phyloP scores from a whole-genome alignment of 495 filamentous ascomycete genomes.

The Daldinia childiae region DNA sequence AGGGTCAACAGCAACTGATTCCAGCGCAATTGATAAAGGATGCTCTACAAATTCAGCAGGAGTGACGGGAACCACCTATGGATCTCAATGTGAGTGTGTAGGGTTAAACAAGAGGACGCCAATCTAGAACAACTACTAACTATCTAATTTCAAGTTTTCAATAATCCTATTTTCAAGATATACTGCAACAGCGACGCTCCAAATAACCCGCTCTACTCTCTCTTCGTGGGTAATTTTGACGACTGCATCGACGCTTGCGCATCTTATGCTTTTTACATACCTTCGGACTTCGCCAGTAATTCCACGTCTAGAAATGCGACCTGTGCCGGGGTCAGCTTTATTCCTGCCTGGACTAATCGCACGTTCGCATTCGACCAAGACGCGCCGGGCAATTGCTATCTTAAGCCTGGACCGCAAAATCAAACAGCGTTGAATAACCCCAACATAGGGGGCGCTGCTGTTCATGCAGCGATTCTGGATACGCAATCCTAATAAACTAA shows the following conservation, averaged over 20 bases:
- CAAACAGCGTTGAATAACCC: slow-evolving; percentile 41
- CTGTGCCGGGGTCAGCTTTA: slow-evolving; percentile 55
- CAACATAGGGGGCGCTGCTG: slow-evolving; percentile 35
- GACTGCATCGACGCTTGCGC: slow-evolving; percentile 61
- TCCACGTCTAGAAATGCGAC: slow-evolving; percentile 44
- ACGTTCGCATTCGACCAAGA: slow-evolving; percentile 35
- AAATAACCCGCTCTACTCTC: slow-evolving; percentile 42
- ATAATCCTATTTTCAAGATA: slow-evolving; percentile 47
- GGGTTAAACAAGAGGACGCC: not conserved
- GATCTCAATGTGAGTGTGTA: slow-evolving; percentile 41
- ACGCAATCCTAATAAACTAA: not conserved
- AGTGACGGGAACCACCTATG: slow-evolving; percentile 45
- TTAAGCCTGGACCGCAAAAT: slow-evolving; percentile 55
- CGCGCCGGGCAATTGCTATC: slow-evolving; percentile 58
- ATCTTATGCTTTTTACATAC: slow-evolving; percentile 50
- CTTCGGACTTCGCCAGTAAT: slow-evolving; percentile 38
- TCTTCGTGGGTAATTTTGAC: slow-evolving; percentile 54
- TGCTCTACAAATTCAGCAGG: slow-evolving; percentile 46
- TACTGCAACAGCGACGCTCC: slow-evolving; percentile 54
- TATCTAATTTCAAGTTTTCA: slow-evolving; percentile 43
- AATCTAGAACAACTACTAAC: slow-evolving; percentile 7
- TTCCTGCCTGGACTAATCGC: slow-evolving; percentile 55
- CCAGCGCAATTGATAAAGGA: slow-evolving; percentile 47
- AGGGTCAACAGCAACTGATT: slow-evolving; percentile 26
- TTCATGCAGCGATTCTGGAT: slow-evolving; percentile 42